Evolutionary conservation across 805 yeast species (phyloP).

Genomic region (Candida maris): DNA sequence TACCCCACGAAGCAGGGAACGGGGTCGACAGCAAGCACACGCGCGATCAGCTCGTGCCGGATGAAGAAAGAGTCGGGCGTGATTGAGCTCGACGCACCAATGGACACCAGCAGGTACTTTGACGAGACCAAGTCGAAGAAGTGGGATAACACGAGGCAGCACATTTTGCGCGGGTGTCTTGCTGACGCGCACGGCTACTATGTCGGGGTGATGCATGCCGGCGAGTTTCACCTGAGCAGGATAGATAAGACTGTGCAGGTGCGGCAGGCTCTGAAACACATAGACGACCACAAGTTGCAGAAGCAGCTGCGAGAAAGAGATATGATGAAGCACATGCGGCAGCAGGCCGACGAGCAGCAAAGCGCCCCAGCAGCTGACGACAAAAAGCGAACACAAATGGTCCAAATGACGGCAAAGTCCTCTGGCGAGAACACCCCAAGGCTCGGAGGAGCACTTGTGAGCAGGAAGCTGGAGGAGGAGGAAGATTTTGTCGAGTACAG

Average conservation of each 20-base stretch:
- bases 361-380: conserved; percentile 25
- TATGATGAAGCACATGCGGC: conserved; percentile 35
- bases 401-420: conserved; percentile 73
- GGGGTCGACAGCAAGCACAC: conserved; percentile 27
- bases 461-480: conserved; percentile 61
- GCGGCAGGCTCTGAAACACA: conserved; percentile 76
- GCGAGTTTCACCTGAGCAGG: conserved; percentile 60
- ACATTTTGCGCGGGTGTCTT: conserved; percentile 70
- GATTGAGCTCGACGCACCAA: conserved; percentile 73
- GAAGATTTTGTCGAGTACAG: conserved; percentile 44
- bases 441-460: conserved; percentile 64
- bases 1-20: conserved; percentile 30
- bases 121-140: conserved; percentile 59
- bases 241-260: conserved; percentile 69
- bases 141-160: conserved; percentile 61
- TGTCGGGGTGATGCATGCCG: conserved; percentile 37
- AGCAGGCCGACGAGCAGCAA: conserved; percentile 39
- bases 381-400: conserved; percentile 51
- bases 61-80: conserved; percentile 60
- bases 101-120: conserved; percentile 64
- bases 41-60: conserved; percentile 36
- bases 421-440: conserved; percentile 55
- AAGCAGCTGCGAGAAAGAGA: conserved; percentile 40
- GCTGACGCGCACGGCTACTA: conserved; percentile 50
- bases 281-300: conserved; percentile 48